phyloP scores from a whole-genome alignment of 352 stramenopile species.

The Phytophthora sojae region DNA sequence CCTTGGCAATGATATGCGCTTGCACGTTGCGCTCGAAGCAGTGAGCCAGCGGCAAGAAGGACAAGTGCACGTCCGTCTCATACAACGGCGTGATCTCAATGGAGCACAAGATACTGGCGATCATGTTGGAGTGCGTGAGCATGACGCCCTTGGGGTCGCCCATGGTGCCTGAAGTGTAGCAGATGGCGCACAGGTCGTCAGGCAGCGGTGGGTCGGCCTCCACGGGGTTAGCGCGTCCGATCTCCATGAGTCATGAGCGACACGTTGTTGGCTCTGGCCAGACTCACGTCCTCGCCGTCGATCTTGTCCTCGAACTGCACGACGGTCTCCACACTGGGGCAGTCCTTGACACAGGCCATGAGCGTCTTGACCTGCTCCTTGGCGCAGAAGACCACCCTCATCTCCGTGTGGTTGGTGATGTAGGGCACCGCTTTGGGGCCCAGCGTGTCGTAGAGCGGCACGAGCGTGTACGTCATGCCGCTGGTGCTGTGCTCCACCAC shows the following conservation, averaged over 20 bases:
- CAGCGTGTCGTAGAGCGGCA: conserved; percentile 86
- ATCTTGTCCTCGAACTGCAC: conserved; percentile 72
- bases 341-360: conserved; percentile 60
- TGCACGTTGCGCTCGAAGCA: conserved; percentile 92
- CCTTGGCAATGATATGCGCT: conserved; percentile 60
- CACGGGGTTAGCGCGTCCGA: conserved; percentile 52
- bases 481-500: conserved; percentile 77
- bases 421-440: conserved; percentile 72
- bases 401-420: conserved; percentile 86
- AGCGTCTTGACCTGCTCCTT: conserved; percentile 71
- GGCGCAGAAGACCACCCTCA: conserved; percentile 77
- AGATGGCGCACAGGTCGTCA: conserved; percentile 59
- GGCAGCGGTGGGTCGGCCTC: conserved; percentile 49
- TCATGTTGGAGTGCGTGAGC: conserved; percentile 57
- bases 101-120: conserved; percentile 40
- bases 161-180: conserved; percentile 65
- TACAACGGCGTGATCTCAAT: conserved; percentile 37
- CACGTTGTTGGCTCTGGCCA: conserved; percentile 50
- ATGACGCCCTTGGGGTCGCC: conserved; percentile 61
- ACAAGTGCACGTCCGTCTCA: conserved; percentile 75
- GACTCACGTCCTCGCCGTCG: conserved; percentile 44
- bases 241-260: conserved; percentile 56
- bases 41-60: conserved; percentile 95
- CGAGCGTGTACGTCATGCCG: conserved; percentile 74
- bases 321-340: conserved; percentile 58